A percentile compares a stretch with the other conserved stretches of the same genome.
Conservation (phyloP, 1,284 basidiomycete genomes). For the Ceratobasidium sp. region DNA sequence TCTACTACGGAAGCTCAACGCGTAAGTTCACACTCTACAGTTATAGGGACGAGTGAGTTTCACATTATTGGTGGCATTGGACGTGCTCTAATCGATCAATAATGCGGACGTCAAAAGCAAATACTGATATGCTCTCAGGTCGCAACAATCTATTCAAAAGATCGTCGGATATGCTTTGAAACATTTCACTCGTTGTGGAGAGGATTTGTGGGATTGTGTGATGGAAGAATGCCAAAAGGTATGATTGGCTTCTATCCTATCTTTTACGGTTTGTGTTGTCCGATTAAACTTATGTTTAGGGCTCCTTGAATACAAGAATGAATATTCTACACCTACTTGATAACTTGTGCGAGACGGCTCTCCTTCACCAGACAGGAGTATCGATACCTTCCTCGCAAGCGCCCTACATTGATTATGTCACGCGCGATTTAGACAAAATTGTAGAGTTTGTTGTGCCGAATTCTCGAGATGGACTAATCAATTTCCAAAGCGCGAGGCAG, state of each 20-base stretch:
- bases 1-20: constrained; percentile 79
- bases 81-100: neutral
- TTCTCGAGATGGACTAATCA: constrained; percentile 83
- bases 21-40: constrained; percentile 67
- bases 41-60: constrained; percentile 36
- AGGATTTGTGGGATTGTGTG: constrained; percentile 95
- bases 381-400: constrained; percentile 43
- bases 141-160: constrained; percentile 89
- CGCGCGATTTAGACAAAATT: constrained; percentile 78
- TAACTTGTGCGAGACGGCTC: constrained; percentile 82
- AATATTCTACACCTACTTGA: constrained; percentile 95
- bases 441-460: constrained; percentile 85
- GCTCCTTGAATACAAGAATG: constrained; percentile 88
- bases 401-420: constrained; percentile 81
- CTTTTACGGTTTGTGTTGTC: too few relatives aligned
- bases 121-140: neutral
- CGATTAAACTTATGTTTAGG: constrained; percentile 62
- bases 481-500: constrained; percentile 86
- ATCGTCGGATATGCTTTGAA: constrained; percentile 89
- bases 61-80: constrained; percentile 46
- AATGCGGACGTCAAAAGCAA: neutral
- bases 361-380: constrained; percentile 58
- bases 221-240: constrained; percentile 91
- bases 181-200: constrained; percentile 83
- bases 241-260: too few relatives aligned